Percentiles rank a stretch among this genome's conserved stretches.
Conservation (phyloP, 306 rosid genomes). For the Cucumis sativus region Cucumber_9930_V3 NC_026657.2:11235501-11236000, state of each 20-base stretch:
- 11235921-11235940: neutral
- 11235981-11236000: neutral
- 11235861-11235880: neutral
- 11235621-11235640: constrained; percentile 21
- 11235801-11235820: neutral
- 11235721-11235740: constrained; percentile 77
- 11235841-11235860: neutral
- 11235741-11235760: constrained; percentile 57
- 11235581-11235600: constrained; percentile 26
- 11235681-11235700: constrained; percentile 91
- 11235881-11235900: neutral
- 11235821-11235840: neutral
- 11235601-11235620: constrained; percentile 23
- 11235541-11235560: constrained; percentile 28
- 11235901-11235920: neutral
- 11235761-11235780: constrained; percentile 67
- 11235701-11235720: constrained; percentile 72
- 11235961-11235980: neutral
- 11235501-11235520: constrained; percentile 25
- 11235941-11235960: neutral
- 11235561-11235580: constrained; percentile 23
- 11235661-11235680: constrained; percentile 59
- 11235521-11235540: constrained; percentile 25
- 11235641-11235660: constrained; percentile 36
- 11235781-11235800: constrained; percentile 34